phyloP scores from a whole-genome alignment of 495 filamentous ascomycete species.

The Barbatosphaeria neglecta region DNA sequence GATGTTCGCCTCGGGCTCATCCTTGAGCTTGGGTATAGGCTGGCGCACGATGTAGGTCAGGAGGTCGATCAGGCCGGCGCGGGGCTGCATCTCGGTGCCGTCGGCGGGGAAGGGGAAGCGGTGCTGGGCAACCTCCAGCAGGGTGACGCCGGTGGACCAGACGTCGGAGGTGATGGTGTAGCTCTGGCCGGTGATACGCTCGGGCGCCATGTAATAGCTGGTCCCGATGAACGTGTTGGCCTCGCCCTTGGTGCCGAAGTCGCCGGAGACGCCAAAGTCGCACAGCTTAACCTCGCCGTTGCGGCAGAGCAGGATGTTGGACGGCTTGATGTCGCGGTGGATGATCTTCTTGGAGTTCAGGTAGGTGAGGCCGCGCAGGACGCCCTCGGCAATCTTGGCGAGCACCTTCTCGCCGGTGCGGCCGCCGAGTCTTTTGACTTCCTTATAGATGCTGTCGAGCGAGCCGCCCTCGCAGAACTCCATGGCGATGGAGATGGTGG shows the following conservation, averaged over 20 bases:
- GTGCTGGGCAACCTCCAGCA: slow-evolving; percentile 95
- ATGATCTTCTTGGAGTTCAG: slow-evolving; percentile 96
- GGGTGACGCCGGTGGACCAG: slow-evolving; percentile 90
- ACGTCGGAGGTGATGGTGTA: slow-evolving; percentile 99
- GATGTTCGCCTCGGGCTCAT: slow-evolving; percentile 71
- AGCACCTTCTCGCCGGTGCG: slow-evolving; percentile 95
- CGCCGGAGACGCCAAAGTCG: slow-evolving; percentile 94
- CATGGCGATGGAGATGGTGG: slow-evolving; percentile 97
- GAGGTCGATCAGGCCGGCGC: slow-evolving; percentile 84
- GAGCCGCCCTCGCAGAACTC: slow-evolving; percentile 97
- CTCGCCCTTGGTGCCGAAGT: slow-evolving; percentile 96
- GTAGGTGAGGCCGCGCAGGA: slow-evolving; percentile 88
- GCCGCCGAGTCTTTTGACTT: slow-evolving; percentile 88
- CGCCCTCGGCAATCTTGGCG: slow-evolving; percentile 95
- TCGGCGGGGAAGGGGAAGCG: slow-evolving; percentile 96
- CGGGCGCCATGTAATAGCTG: slow-evolving; percentile 98
- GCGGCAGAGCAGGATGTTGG: slow-evolving; percentile 88
- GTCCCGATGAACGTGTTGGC: slow-evolving; percentile 99
- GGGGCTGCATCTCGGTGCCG: slow-evolving; percentile 76
- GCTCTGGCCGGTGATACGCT: slow-evolving; percentile 90
- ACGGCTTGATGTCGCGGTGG: slow-evolving; percentile 97
- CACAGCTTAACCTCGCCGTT: slow-evolving; percentile 93
- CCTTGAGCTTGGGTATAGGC: slow-evolving; percentile 90
- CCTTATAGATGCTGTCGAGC: slow-evolving; percentile 89
- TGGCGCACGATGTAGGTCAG: slow-evolving; percentile 95